A percentile compares a stretch with the other conserved stretches of the same genome.
These are phyloP conservation scores for Epichloe sylvatica DNA, from an alignment of 2,329 filamentous ascomycete genomes.

Conservation along the genomic window DNA sequence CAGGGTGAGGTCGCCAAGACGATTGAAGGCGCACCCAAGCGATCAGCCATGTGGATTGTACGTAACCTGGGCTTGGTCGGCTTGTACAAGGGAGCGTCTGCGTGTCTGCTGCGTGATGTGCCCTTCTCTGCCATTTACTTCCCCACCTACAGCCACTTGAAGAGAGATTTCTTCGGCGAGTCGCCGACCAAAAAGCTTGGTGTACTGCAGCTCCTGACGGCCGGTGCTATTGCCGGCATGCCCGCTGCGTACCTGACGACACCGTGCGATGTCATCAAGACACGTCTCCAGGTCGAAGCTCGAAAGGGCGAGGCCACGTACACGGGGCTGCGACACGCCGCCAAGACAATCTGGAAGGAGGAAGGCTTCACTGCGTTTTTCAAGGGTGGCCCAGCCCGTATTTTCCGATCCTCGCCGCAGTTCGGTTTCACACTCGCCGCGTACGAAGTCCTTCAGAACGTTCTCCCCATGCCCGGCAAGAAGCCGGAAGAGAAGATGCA, in stretches of 20 bases:
- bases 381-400: slow-evolving; percentile 93
- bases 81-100: slow-evolving; percentile 90
- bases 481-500: slow-evolving; percentile 37
- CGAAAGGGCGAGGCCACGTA: slow-evolving; percentile 88
- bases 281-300: slow-evolving; percentile 89
- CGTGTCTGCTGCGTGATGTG: slow-evolving; percentile 87
- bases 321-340: slow-evolving; percentile 74
- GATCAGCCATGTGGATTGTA: slow-evolving; percentile 96
- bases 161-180: slow-evolving; percentile 89
- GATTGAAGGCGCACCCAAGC: slow-evolving; percentile 66
- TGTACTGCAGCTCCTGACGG: slow-evolving; percentile 78
- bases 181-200: slow-evolving; percentile 75
- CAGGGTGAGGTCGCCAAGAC: slow-evolving; percentile 91
- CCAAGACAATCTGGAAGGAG: slow-evolving; percentile 69
- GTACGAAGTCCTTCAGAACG: slow-evolving; percentile 78
- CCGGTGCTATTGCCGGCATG: slow-evolving; percentile 89
- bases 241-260: slow-evolving; percentile 89
- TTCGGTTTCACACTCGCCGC: slow-evolving; percentile 95
- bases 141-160: slow-evolving; percentile 88
- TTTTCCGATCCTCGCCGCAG: slow-evolving; percentile 87
- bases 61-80: slow-evolving; percentile 86
- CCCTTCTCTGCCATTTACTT: slow-evolving; percentile 99
- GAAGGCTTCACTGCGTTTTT: slow-evolving; percentile 96
- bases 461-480: slow-evolving; percentile 58
- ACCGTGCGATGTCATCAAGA: slow-evolving; percentile 98